Evolutionary conservation across 1,139 yeast species (phyloP).

Genomic region (Saccharomyces hybrid): DNA sequence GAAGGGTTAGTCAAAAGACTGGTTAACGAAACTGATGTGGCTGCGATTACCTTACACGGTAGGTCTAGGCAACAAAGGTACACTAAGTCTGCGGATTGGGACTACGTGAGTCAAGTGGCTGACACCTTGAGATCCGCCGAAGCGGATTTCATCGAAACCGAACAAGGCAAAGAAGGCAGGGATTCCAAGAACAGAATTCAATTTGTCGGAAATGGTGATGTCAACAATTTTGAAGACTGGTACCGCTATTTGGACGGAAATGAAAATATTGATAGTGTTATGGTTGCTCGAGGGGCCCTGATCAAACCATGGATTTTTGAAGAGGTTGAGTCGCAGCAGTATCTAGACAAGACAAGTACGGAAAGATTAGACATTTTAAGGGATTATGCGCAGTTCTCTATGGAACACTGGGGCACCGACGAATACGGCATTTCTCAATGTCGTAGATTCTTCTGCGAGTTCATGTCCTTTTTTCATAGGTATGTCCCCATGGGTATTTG

Average conservation of each 20-base stretch:
- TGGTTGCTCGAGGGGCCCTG: constrained; percentile 97
- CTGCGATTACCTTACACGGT: constrained; percentile 91
- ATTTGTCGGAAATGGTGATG: constrained; percentile 91
- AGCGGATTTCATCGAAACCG: constrained; percentile 40
- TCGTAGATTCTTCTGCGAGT: constrained; percentile 89
- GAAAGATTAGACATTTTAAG: constrained; percentile 75
- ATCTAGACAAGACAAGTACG: constrained; percentile 80
- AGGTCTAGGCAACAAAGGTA: constrained; percentile 94
- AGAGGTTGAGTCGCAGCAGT: constrained; percentile 83
- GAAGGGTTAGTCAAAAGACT: constrained; percentile 61
- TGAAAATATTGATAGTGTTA: constrained; percentile 78
- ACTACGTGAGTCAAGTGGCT: constrained; percentile 72
- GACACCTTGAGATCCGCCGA: constrained; percentile 51
- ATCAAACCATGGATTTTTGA: constrained; percentile 99
- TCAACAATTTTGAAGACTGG: constrained; percentile 85
- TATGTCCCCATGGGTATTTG: constrained; percentile 90
- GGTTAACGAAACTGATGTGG: constrained; percentile 70
- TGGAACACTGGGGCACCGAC: constrained; percentile 97
- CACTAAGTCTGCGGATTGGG: constrained; percentile 89
- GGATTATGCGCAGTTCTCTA: constrained; percentile 66
- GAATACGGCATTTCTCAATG: constrained; percentile 86
- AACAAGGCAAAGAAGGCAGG: constrained; percentile 44
- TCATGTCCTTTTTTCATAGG: constrained; percentile 86
- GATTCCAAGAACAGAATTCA: constrained; percentile 40
- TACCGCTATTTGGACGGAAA: constrained; percentile 54